These are phyloP conservation scores for Streptanthus diversifolius DNA, from an alignment of 345 rosid genomes.

Conservation along the genomic window DNA sequence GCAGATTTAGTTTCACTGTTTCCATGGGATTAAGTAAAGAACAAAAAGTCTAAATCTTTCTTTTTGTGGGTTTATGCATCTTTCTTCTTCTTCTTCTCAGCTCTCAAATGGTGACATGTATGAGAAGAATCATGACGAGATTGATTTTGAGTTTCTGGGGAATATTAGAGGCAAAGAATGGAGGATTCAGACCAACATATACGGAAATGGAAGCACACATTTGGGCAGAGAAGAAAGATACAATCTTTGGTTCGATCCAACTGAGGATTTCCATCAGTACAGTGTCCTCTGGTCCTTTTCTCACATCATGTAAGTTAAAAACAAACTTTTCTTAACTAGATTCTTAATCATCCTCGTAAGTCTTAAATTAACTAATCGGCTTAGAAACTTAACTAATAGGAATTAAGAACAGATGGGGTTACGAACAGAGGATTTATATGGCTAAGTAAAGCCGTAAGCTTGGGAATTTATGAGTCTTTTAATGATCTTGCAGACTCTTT, in stretches of 20 bases:
- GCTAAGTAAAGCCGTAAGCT: not conserved
- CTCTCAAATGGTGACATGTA: conserved; percentile 88
- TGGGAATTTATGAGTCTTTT: not conserved
- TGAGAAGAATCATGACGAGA: conserved; percentile 95
- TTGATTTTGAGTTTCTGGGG: conserved; percentile 98
- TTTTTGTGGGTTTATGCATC: not conserved
- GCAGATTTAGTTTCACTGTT: not conserved
- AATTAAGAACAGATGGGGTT: not conserved
- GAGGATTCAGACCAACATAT: conserved; percentile 96
- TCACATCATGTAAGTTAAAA: conserved; percentile 63
- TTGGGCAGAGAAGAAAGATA: conserved; percentile 94
- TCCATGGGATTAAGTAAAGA: not conserved
- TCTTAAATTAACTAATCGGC: not conserved
- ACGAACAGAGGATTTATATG: not conserved
- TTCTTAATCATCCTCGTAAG: not conserved
- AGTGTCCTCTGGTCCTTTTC: conserved; percentile 85
- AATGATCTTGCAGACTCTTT: not conserved
- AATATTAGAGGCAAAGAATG: conserved; percentile 95
- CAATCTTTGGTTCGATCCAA: conserved; percentile 91
- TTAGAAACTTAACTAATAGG: not conserved
- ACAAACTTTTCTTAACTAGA: not conserved
- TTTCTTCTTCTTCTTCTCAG: conserved; percentile 35
- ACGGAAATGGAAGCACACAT: conserved; percentile 87
- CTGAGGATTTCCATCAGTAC: conserved; percentile 90
- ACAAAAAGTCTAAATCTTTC: not conserved